Evolutionary conservation across 805 yeast genomes (phyloP).

Genomic region (Saccharomycopsis selenospora): DNA sequence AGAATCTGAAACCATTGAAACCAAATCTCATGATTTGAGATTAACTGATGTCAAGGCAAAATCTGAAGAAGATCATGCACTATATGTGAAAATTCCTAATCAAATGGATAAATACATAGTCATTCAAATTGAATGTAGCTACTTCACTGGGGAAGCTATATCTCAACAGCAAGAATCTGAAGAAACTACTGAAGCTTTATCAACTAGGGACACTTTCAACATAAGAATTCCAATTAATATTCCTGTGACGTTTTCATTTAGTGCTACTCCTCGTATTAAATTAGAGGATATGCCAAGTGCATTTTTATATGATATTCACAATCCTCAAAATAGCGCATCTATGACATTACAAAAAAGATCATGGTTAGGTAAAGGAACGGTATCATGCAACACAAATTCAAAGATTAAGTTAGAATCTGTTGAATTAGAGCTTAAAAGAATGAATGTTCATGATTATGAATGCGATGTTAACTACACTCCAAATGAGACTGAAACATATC

Average conservation of each 20-base stretch:
- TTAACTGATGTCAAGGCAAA: slow-evolving; percentile 7
- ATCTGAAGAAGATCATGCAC: slow-evolving; percentile 8
- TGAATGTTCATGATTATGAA: background rate
- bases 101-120: slow-evolving; percentile 12
- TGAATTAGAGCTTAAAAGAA: background rate
- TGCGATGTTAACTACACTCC: background rate
- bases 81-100: slow-evolving; percentile 18
- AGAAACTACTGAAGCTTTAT: slow-evolving; percentile 6
- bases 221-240: slow-evolving; percentile 26
- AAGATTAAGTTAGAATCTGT: background rate
- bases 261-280: slow-evolving; percentile 29
- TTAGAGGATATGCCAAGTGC: slow-evolving; percentile 27
- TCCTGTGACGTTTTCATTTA: slow-evolving; percentile 28
- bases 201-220: slow-evolving; percentile 22
- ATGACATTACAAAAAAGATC: slow-evolving; percentile 29
- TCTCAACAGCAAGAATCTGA: slow-evolving; percentile 18
- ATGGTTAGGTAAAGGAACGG: slow-evolving; percentile 30
- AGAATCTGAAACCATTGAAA: background rate
- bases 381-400: slow-evolving; percentile 19
- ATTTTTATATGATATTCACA: slow-evolving; percentile 20
- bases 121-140: slow-evolving; percentile 20
- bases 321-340: slow-evolving; percentile 18
- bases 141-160: slow-evolving; percentile 20
- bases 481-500: background rate
- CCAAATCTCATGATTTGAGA: slow-evolving; percentile 8